Conservation (phyloP, 1,284 basidiomycete species). For the Tausonia pullulans region DNA sequence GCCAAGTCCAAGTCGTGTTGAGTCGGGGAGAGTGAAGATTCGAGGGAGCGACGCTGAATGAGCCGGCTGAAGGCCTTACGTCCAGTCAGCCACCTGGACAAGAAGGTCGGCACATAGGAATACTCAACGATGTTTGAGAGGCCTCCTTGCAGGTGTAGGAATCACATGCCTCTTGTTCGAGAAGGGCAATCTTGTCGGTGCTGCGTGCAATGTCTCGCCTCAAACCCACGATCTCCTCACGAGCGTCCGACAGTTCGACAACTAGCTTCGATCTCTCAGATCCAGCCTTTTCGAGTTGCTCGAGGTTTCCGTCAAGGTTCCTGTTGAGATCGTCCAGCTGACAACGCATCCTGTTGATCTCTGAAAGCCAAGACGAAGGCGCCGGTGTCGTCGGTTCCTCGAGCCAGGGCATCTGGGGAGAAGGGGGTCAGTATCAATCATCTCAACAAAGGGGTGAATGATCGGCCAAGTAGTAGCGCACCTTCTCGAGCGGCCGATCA, state of each 20-base stretch:
- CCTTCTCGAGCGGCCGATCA: neutral
- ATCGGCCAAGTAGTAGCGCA: neutral
- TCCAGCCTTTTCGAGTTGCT: constrained; percentile 35
- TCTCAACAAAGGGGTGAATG: neutral
- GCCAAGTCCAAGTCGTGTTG: too few species aligned
- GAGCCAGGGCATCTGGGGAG: neutral
- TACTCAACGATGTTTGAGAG: too few species aligned
- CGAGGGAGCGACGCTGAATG: too few species aligned
- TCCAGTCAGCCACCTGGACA: too few species aligned
- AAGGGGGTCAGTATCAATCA: constrained; percentile 23
- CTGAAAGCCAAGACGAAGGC: constrained; percentile 29
- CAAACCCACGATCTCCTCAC: constrained; percentile 24
- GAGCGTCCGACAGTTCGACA: constrained; percentile 33
- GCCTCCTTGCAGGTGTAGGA: too few species aligned
- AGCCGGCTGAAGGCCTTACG: too few species aligned
- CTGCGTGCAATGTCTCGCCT: too few species aligned
- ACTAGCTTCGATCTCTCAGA: constrained; percentile 33
- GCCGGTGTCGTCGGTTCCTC: neutral
- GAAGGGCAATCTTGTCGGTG: too few species aligned
- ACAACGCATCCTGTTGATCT: constrained; percentile 35
- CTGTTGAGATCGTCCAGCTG: constrained; percentile 35
- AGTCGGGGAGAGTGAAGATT: too few species aligned
- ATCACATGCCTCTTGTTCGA: too few species aligned
- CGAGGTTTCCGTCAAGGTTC: constrained; percentile 39
- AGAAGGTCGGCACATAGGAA: too few species aligned